Base-by-base conservation (phyloP, 2,329 filamentous ascomycete species). In the Hortaea werneckii region DNA sequence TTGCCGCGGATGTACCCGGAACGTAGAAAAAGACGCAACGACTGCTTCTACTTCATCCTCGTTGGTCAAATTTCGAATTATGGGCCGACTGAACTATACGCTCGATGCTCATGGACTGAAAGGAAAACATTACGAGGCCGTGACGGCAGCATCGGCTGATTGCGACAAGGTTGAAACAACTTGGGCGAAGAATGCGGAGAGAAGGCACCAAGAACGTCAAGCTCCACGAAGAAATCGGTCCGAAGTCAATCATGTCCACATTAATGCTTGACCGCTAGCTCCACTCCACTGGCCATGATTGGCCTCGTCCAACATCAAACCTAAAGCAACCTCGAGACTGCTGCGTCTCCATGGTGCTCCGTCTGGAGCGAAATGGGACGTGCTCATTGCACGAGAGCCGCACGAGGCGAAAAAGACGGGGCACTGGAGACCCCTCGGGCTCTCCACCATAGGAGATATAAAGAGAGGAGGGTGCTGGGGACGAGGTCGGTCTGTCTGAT, bases 221-320 rank as follows among this genome's bases (percentile, higher is more conserved):
- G 40, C 40, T 29, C 40, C 40, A 41, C 40, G 13, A 41, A 12
- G 40, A 12, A 41, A 41, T 35, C 32, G 32, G 32, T 35, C 32
- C 32, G 32, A 35, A 35, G 32, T 9, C 10, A 9, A 12, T 9
- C 37, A 11, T 26, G 8, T 5, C 37, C 37, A 26, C 37, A 11
- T 9, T 9, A 29, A 41, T 27, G 40, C 40, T 41, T 41, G 40
- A 35, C 32, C 32, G 20, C 32, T 35, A n/a, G 32, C 32, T 35
- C 32, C 32, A 35, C 32, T 9, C 3, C 32, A 9, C 3, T n/a
- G 9, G 32, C 32, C n/a, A 9, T n/a, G 32, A 35, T 35, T 35
- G 32, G 32, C 32, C n/a, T 9, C 9, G n/a, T 9, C 8, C 32
- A n/a, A 35, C 32, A n/a, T 9, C 8, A 9, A 35, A n/a, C 32